Evolutionary conservation across 305 asterid species (phyloP).

Genomic region (Coffea humblotiana): DNA sequence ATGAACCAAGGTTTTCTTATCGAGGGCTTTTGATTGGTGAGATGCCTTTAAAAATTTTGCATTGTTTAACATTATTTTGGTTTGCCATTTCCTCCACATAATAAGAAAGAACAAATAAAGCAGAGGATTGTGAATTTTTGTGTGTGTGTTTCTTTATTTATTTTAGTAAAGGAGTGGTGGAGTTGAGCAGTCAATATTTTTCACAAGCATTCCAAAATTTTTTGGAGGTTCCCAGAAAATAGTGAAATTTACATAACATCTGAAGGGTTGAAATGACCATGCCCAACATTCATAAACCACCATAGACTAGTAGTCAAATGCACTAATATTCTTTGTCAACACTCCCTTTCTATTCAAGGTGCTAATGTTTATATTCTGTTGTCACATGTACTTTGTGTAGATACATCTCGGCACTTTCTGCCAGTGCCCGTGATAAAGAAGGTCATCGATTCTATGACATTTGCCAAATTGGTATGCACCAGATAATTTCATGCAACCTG

Average conservation of each 20-base stretch:
- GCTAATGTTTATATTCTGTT: not conserved
- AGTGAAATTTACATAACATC: no score
- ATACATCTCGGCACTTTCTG: slow-evolving; percentile 87
- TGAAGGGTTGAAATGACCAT: no score
- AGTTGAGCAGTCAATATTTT: no score
- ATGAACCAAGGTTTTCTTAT: slow-evolving; percentile 83
- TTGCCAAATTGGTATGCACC: slow-evolving; percentile 76
- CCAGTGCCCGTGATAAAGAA: slow-evolving; percentile 77
- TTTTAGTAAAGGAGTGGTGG: no score
- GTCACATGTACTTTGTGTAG: slow-evolving; percentile 36
- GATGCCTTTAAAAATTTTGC: slow-evolving; percentile 15
- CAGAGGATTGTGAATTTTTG: not conserved
- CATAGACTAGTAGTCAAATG: no score
- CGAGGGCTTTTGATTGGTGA: slow-evolving; percentile 94
- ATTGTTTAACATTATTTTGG: not conserved
- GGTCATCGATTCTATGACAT: slow-evolving; percentile 93
- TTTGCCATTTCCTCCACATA: not conserved
- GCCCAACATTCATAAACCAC: not conserved
- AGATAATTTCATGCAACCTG: no score
- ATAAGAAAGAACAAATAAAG: not conserved
- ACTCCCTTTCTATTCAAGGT: not conserved
- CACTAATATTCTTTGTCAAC: not conserved
- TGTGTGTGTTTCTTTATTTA: no score
- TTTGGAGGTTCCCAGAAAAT: no score
- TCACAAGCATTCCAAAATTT: no score